Conservation (phyloP, 1,139 yeast species). For the Candida tropicalis region DNA sequence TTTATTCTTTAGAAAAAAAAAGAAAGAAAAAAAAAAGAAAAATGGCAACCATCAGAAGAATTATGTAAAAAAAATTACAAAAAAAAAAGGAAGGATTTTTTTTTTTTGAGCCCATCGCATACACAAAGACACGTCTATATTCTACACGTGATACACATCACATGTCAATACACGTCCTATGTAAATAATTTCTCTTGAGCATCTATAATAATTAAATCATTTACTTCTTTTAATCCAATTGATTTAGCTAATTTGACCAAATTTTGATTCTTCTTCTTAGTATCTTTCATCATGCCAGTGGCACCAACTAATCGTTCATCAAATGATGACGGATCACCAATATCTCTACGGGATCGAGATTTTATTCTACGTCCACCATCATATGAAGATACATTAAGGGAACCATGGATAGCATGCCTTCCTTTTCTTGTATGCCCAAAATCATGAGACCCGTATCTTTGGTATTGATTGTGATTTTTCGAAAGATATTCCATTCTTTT, state of each 20-base stretch:
- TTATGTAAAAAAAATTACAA: neutral
- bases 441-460: neutral
- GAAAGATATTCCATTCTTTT: neutral
- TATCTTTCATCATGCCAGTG: slow-evolving; percentile 4
- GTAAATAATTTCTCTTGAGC: slow-evolving; percentile 22
- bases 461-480: neutral
- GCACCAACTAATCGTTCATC: neutral
- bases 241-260: slow-evolving; percentile 12
- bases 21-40: neutral
- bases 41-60: neutral
- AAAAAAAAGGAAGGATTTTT: neutral
- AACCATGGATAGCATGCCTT: neutral
- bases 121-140: slow-evolving; percentile 3
- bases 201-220: slow-evolving; percentile 23
- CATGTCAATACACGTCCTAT: slow-evolving; percentile 2
- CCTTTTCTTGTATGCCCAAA: neutral
- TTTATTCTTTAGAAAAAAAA: no score
- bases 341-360: neutral
- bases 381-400: neutral
- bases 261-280: slow-evolving; percentile 8
- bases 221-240: slow-evolving; percentile 19
- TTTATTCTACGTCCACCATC: neutral
- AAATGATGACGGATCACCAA: neutral
- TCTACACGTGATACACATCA: neutral
- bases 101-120: slow-evolving; percentile 1